Base-by-base conservation (phyloP, 2,329 filamentous ascomycete species). In the Stromatinia cepivora region DNA sequence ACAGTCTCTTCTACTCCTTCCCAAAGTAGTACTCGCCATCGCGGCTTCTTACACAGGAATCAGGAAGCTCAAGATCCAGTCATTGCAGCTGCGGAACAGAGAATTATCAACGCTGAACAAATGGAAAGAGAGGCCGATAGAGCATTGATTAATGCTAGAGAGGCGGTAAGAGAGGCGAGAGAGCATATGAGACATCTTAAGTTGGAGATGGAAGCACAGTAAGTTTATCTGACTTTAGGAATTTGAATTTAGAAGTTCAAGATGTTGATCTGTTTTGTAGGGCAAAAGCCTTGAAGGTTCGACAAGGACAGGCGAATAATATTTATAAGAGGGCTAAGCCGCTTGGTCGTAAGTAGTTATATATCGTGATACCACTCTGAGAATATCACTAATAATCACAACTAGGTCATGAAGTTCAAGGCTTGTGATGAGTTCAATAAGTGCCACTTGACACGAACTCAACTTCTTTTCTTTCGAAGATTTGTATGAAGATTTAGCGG, bases 271-370 rank as follows among this genome's bases (percentile, higher is more conserved):
- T 13, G 8, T 65, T 39, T 17, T 31, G 42, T n/a, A 69, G 67
- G 48, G 58, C 50, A 15, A 54, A 57, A 56, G 48, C 28, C 20
- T 39, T 65, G 52, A 69, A 64, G 50, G 31, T 58, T 42, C 46
- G 52, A 39, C 67, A 69, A n/a, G 61, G 67, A 39, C 54, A 62
- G 36, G 67, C 67, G 39, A 39, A 69, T 13, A 42, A 34, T 28
- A 65, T 69, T 4, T 69, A 54, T 4, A 69, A 69, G 42, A 69
- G 59, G 50, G 67, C 48, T 22, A 69, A 69, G n/a, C 50, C 59
- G 31, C 67, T 69, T 57, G 67, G 67, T 34, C 67, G 67, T 69
- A 69, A 69, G 67, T 69, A 13, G 36, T 25, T n/a, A 17, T n/a
- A n/a, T n/a, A n/a, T 28, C 20, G 15, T 54, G 8, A n/a, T 45